Base-by-base conservation (phyloP, 768 basidiomycete genomes). In the Agaricus subrufescens region DNA sequence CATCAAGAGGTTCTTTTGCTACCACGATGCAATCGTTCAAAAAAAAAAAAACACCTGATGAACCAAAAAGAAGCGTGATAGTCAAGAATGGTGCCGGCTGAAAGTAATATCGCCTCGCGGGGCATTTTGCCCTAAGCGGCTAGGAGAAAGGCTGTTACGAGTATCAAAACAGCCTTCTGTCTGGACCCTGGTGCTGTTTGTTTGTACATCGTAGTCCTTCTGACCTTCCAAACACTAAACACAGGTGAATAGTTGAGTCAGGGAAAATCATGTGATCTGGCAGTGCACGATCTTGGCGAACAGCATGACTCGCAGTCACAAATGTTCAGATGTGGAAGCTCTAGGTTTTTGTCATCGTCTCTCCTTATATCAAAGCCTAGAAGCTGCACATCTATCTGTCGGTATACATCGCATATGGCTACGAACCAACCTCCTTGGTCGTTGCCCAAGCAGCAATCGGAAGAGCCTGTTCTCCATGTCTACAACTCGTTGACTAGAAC, bases 401-500 rank as follows among this genome's bases (percentile, higher is more conserved):
- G 34, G 26, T 34, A 30, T 8, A 31, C 48, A 19, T 10, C 11
- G 23, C 26, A 63, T 1, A 87, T 88, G 85, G 74, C 84, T 51
- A 66, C 73, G 0, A 81, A 84, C 58, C 86, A 86, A 65, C 84
- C 85, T 7, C 56, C 75, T 3, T 89, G 87, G 91, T 68, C 72
- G 6, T 60, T 73, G 25, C 82, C 79, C 31, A 66, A 64, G 27
- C 66, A 71, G 6, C 71, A 75, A 59, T 53, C 61, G 19, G 67
- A 72, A 46, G 85, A 87, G 61, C 91, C 90, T 4, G 78, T 81
- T 0, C 79, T 95, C 46, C 88, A 84, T 70, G 78, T 98, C 46
- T 96, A 89, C 75, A 99, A 98, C 73, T 94, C 96, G 9, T 74
- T 98, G 62, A 98, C 96, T 38, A 83, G 85, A 61, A 83, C 85